Base-by-base conservation (phyloP, 345 rosid genomes). In the Trapa incisa region DNA sequence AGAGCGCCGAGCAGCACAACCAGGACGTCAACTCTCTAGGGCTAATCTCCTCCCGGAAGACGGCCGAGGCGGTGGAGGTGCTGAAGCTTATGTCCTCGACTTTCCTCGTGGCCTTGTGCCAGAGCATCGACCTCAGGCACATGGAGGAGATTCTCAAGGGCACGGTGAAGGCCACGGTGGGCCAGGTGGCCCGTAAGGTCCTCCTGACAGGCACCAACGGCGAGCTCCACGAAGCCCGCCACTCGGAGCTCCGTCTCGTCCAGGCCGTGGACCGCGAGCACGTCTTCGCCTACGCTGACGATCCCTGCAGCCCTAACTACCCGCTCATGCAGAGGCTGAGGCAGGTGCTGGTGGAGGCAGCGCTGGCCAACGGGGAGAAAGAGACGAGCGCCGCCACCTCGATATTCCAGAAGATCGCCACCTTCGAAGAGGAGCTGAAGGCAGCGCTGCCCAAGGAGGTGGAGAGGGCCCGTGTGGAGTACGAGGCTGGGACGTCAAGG, bases 1-100 rank as follows among this genome's bases (percentile, higher is more conserved):
- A 76, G 52, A 76, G 80, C 0, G 80, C 80, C 0, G 80, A 76
- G 71, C 80, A 76, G 37, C 80, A 76, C 61, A 76, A 76, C 68
- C 80, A 76, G 68, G 80, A 76, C 2, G 80, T 76, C 50, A 75
- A 77, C 72, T 73, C 80, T 29, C 63, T 73, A 3, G 80, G 80
- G 7, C 35, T 73, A 33, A 77, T 73, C 66, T 73, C 77, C 4
- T 64, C 80, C 1, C 47, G 77, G 65, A 77, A 77, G 65, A 77
- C 77, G 0, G 77, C 65, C 2, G 77, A 70, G 47, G 77, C 80
- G 0, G 70, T 70, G 14, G 72, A 73, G 61, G 68, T 73, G 38
- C 37, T 73, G 67, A 77, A 77, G 64, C 77, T 77, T 60, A 73
- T 77, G 77, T 77, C 74, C 14, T 45, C 80, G 1, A 77, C 77